Conservation (phyloP, 2,329 filamentous ascomycete genomes). For the Colletotrichum zoysiae region DNA sequence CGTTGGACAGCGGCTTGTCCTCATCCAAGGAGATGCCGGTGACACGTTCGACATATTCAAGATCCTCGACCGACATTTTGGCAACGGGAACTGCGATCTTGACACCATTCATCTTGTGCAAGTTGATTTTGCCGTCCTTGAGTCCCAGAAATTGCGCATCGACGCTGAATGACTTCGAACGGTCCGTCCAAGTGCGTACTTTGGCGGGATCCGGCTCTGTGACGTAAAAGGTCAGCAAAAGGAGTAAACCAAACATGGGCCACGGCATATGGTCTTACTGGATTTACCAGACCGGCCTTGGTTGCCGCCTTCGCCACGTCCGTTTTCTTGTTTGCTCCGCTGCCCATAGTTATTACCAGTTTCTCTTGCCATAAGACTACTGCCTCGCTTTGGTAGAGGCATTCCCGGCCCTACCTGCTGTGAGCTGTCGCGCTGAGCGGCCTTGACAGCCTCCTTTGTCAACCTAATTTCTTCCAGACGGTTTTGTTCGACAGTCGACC, state of each 20-base stretch:
- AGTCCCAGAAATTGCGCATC: constrained; percentile 96
- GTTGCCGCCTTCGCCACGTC: constrained; percentile 66
- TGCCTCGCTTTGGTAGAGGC: constrained; percentile 81
- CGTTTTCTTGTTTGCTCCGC: constrained; percentile 78
- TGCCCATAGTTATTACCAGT: constrained; percentile 76
- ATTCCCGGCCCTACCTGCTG: constrained; percentile 81
- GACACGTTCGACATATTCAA: constrained; percentile 91
- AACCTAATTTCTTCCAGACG: constrained; percentile 84
- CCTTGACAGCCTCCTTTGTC: constrained; percentile 82
- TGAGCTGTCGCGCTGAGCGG: constrained; percentile 65
- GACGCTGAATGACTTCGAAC: constrained; percentile 95
- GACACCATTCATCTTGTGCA: constrained; percentile 97
- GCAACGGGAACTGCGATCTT: constrained; percentile 96
- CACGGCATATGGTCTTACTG: constrained; percentile 67
- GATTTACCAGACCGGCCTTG: constrained; percentile 59
- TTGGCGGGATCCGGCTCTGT: constrained; percentile 85
- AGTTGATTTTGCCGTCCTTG: constrained; percentile 95
- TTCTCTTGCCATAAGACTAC: constrained; percentile 78
- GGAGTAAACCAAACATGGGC: neutral
- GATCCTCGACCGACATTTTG: constrained; percentile 95
- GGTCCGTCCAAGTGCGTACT: constrained; percentile 93
- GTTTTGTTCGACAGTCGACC: constrained; percentile 81
- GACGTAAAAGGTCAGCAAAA: constrained; percentile 42
- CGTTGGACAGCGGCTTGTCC: constrained; percentile 91
- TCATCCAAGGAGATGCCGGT: constrained; percentile 94